Conservation (phyloP, 2,329 filamentous ascomycete genomes). For the Tolypocladium tundrense region DNA sequence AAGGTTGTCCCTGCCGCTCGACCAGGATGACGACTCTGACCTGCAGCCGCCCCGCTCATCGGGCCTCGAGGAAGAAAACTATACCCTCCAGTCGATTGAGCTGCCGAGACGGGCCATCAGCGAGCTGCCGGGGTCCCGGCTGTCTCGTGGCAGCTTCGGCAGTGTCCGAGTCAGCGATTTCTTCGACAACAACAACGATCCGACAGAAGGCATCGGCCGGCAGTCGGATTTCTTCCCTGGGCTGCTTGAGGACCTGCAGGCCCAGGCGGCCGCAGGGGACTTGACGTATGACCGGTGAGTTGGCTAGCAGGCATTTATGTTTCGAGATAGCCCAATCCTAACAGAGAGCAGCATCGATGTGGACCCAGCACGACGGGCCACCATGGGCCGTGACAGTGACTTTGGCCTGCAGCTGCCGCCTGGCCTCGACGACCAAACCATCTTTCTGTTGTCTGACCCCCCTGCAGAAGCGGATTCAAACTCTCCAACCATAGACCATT, state of each 20-base stretch:
- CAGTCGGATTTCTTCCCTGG: conserved; percentile 44
- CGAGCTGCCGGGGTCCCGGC: conserved; percentile 31
- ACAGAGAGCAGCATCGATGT: conserved; percentile 20
- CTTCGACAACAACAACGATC: conserved; percentile 22
- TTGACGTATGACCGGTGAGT: conserved; percentile 34
- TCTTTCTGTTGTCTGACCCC: conserved; percentile 35
- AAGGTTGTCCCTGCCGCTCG: conserved; percentile 44
- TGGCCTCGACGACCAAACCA: conserved; percentile 37
- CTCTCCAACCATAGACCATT: conserved; percentile 11
- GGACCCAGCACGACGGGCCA: conserved; percentile 28
- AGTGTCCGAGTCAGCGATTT: conserved; percentile 45
- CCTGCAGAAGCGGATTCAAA: conserved; percentile 2
- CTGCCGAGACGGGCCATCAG: conserved; percentile 41
- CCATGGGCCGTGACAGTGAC: conserved; percentile 35
- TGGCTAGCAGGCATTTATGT: background rate
- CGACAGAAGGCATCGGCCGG: conserved; percentile 30
- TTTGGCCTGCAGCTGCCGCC: conserved; percentile 41
- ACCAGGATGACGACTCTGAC: conserved; percentile 38
- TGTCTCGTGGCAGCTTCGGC: conserved; percentile 44
- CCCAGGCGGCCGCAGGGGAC: conserved; percentile 25
- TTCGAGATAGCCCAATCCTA: background rate
- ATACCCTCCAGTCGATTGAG: conserved; percentile 50
- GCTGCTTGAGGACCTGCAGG: conserved; percentile 32
- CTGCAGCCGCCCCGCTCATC: conserved; percentile 43
- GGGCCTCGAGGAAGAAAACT: conserved; percentile 47